Conservation (phyloP, 768 basidiomycete genomes). For the Agrocybe praecox region DNA sequence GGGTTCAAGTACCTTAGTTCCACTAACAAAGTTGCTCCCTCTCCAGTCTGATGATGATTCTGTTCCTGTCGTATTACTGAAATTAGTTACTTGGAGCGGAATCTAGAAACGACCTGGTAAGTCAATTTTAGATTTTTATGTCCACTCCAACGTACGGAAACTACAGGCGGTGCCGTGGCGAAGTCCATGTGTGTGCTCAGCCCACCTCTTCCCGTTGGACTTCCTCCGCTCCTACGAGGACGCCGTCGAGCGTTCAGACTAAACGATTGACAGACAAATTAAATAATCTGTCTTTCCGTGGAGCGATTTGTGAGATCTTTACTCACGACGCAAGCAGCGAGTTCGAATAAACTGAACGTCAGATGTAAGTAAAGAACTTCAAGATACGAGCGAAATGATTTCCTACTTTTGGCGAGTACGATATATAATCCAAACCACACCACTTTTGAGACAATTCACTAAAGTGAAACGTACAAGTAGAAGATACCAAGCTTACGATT, state of each 20-base stretch:
- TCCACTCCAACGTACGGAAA: not conserved
- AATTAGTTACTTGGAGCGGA: not conserved
- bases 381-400: not conserved
- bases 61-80: not conserved
- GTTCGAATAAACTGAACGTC: constrained; percentile 16
- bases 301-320: no score
- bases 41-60: not conserved
- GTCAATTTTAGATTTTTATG: no score
- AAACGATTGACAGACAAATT: no score
- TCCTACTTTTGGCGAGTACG: constrained; percentile 17
- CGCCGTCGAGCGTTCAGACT: not conserved
- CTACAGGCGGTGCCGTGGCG: not conserved
- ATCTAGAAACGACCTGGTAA: not conserved
- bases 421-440: constrained; percentile 20
- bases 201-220: not conserved
- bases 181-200: not conserved
- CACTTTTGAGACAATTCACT: constrained; percentile 5
- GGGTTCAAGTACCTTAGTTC: not conserved
- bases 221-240: not conserved
- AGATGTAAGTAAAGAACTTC: no score
- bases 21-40: not conserved
- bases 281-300: no score
- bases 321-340: constrained; percentile 17
- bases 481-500: constrained; percentile 9
- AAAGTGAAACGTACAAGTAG: not conserved